Evolutionary conservation across 2,329 filamentous ascomycete species (phyloP).

Genomic region (Sclerotinia borealis): DNA sequence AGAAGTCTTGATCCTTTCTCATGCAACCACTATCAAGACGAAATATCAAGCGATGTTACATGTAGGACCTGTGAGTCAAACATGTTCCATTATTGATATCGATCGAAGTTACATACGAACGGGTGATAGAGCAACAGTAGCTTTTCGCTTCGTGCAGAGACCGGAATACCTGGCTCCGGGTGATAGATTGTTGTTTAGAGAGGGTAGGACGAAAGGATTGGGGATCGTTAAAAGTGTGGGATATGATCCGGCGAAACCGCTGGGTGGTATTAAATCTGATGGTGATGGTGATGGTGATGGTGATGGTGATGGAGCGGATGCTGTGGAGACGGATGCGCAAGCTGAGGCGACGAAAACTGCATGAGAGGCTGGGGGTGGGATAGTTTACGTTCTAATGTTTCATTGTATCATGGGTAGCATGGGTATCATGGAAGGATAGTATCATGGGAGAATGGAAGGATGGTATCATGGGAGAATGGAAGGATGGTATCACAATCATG

Average conservation of each 20-base stretch:
- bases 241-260: conserved; percentile 62
- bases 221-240: conserved; percentile 90
- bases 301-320: not conserved
- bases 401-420: not conserved
- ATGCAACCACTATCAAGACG: conserved; percentile 93
- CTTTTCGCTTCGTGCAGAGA: conserved; percentile 89
- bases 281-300: not conserved
- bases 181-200: conserved; percentile 85
- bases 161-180: conserved; percentile 88
- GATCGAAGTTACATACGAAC: conserved; percentile 94
- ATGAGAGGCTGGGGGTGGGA: not conserved
- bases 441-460: not conserved
- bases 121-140: conserved; percentile 87
- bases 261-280: conserved; percentile 28
- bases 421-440: not conserved
- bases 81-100: conserved; percentile 94
- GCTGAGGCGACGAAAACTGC: not conserved
- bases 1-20: conserved; percentile 89
- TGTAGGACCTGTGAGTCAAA: conserved; percentile 90
- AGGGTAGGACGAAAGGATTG: conserved; percentile 89
- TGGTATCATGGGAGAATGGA: no score
- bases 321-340: not conserved
- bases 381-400: not conserved
- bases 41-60: conserved; percentile 99
- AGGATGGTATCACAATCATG: no score